phyloP scores from a whole-genome alignment of 495 filamentous ascomycete genomes.

The Neurospora terricola region DNA sequence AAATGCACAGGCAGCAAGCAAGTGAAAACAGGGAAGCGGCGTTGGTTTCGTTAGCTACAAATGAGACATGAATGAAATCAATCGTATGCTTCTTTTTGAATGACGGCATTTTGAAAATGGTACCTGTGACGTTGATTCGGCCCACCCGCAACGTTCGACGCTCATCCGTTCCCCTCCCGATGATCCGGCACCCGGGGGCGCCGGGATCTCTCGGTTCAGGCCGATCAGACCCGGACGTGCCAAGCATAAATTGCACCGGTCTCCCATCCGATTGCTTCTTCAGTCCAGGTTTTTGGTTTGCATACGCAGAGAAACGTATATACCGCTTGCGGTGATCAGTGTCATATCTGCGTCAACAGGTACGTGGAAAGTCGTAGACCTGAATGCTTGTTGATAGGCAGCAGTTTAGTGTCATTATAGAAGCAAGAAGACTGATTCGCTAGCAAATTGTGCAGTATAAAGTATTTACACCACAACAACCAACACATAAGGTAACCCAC shows the following conservation, averaged over 20 bases:
- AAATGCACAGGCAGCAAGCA: slow-evolving; percentile 7
- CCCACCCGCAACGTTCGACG: not conserved
- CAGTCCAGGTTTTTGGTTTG: not conserved
- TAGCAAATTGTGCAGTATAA: not conserved
- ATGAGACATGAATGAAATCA: not conserved
- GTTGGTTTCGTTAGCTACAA: slow-evolving; percentile 5
- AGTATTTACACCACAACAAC: not conserved
- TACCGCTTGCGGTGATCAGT: not conserved
- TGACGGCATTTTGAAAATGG: not conserved
- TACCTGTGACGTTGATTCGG: not conserved
- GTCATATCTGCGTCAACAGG: not conserved
- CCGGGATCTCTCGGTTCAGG: not conserved
- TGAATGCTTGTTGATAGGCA: not conserved
- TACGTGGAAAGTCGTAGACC: not conserved
- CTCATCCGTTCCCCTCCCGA: not conserved
- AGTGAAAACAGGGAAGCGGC: not conserved
- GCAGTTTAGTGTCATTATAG: not conserved
- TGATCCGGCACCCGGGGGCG: not conserved
- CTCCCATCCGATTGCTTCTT: not conserved
- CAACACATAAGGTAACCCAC: not conserved
- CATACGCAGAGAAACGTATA: not conserved
- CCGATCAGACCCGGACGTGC: not conserved
- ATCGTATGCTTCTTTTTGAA: not conserved
- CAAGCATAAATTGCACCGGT: not conserved
- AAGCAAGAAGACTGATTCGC: not conserved